Base-by-base conservation (phyloP, 1,284 basidiomycete species). In the Tilletia indica region DNA sequence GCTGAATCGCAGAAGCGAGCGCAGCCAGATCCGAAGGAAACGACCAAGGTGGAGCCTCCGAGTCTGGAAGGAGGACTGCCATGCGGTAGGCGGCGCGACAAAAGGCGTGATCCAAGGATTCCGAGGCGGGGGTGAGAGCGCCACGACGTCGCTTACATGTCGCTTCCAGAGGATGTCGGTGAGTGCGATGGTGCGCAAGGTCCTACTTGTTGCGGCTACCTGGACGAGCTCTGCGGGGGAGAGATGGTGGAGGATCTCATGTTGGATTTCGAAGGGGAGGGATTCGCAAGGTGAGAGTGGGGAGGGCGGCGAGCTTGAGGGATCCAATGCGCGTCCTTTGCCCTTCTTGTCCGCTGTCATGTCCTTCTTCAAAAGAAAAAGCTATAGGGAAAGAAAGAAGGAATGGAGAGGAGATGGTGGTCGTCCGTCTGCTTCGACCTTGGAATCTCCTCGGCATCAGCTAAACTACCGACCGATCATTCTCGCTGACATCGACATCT, bases 211-310 rank as follows among this genome's bases (percentile, higher is more conserved):
- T 5, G n/a, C 25, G 31, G 58, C 58, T n/a, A 61, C 58, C n/a
- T 34, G 58, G 58, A 36, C 58, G 34, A 61, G 58, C 12, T 61
- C 58, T n/a, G 58, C 21, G 21, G 58, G 58, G 58, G 5, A 5
- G 21, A 61, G 58, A 19, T 61, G 34, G 34, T 5, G 11, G 0
- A 61, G 58, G 8, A 61, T 61, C 1, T 1, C 19, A 9, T 61
- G 58, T 14, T 61, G 58, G 58, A 61, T 61, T 31, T 61, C 58
- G 58, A 61, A 61, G 25, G 58, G 58, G 12, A 61, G 21, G 8
- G 25, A 8, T 36, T 61, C 58, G 58, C 8, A 34, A 31, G 14
- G 25, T 1, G 58, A 61, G 42, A 8, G 42, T 45, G 6, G 42
- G 42, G 42, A 31, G 25, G 42, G 42, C 14, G 42, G 42, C 42